phyloP scores from a whole-genome alignment of 2,329 filamentous ascomycete species.

The Talaromyces sp. region DNA sequence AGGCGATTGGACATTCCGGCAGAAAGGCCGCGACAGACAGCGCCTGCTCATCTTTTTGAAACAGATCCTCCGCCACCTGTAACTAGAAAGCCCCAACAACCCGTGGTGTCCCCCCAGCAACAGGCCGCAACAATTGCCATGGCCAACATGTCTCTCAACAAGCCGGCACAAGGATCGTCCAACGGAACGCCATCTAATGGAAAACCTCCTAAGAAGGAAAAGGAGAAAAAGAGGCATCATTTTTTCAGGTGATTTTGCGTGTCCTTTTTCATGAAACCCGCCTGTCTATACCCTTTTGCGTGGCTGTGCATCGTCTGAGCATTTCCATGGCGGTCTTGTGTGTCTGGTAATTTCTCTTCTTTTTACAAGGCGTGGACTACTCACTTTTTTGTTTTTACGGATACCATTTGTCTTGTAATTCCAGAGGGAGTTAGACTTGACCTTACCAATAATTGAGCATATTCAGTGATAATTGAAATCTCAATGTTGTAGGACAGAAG shows the following conservation, averaged over 20 bases:
- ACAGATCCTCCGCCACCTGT: constrained; percentile 51
- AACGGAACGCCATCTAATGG: constrained; percentile 26
- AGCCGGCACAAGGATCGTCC: constrained; percentile 15
- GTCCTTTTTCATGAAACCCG: neutral
- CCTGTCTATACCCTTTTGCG: neutral
- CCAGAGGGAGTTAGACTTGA: neutral
- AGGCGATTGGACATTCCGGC: constrained; percentile 73
- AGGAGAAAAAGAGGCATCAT: constrained; percentile 55
- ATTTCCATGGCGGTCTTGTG: constrained; percentile 39
- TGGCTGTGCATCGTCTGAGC: constrained; percentile 50
- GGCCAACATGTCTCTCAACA: constrained; percentile 33
- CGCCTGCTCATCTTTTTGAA: constrained; percentile 82
- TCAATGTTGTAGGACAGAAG: neutral
- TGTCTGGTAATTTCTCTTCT: neutral
- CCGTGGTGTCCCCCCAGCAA: constrained; percentile 4
- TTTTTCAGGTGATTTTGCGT: constrained; percentile 41
- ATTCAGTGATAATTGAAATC: neutral
- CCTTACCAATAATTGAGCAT: neutral
- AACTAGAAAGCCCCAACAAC: constrained; percentile 18
- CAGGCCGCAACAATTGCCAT: constrained; percentile 25
- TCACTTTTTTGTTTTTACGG: constrained; percentile 16
- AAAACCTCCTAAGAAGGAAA: constrained; percentile 51
- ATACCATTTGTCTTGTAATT: constrained; percentile 26
- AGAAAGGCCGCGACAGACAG: constrained; percentile 72
- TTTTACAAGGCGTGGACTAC: neutral